These are phyloP conservation scores for Pythium rhizo-oryzae DNA, from an alignment of 352 stramenopile genomes.

Conservation along the genomic window DNA sequence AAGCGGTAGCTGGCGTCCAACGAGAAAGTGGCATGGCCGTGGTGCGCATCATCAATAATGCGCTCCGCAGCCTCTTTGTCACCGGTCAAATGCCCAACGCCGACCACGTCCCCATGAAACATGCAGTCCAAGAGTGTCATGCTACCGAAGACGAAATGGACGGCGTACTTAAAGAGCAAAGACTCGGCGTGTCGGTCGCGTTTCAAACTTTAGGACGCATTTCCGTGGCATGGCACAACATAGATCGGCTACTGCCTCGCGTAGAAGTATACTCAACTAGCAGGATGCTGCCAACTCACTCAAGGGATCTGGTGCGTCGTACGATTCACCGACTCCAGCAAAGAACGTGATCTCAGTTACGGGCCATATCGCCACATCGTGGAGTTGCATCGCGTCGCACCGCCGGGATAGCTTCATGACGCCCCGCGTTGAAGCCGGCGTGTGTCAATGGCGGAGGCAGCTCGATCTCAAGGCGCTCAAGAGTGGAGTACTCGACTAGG, in stretches of 20 bases:
- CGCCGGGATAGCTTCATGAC: no score
- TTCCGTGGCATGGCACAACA: no score
- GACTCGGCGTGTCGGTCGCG: background rate
- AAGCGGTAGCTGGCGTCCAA: no score
- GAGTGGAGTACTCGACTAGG: background rate
- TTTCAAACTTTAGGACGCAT: background rate
- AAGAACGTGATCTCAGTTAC: background rate
- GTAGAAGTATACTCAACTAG: no score
- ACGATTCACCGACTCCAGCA: background rate
- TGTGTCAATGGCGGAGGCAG: background rate
- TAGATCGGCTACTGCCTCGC: no score
- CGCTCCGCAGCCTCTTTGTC: background rate
- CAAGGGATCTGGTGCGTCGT: background rate
- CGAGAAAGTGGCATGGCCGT: background rate
- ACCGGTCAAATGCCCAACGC: background rate
- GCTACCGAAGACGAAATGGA: slow-evolving; percentile 1
- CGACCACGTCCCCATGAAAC: background rate
- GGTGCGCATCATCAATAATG: background rate
- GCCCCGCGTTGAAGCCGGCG: background rate
- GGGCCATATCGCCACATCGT: background rate
- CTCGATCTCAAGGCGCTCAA: background rate
- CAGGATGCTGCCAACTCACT: background rate
- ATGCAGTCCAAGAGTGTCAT: background rate
- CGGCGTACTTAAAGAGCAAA: background rate
- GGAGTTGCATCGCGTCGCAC: background rate